Percentiles rank a stretch among this genome's conserved stretches.
These are phyloP conservation scores for Podila clonocystis DNA, from an alignment of 192 early-diverging fungal species.

Conservation along the genomic window DNA sequence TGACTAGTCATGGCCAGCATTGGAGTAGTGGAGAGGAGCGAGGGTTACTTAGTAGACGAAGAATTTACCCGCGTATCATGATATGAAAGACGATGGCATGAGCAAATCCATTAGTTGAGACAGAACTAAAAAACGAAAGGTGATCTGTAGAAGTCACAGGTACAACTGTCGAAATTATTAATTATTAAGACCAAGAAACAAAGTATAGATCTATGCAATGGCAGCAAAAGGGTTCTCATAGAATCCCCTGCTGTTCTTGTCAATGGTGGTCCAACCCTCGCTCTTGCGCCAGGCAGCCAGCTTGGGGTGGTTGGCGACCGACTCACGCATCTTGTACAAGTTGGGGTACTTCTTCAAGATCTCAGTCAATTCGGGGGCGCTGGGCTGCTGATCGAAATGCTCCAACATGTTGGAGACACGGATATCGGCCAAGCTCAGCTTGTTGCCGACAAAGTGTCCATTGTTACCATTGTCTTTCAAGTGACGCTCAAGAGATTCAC, in stretches of 20 bases:
- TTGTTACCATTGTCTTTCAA: slow-evolving; percentile 1
- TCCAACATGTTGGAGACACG: background rate
- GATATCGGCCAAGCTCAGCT: slow-evolving; percentile 5
- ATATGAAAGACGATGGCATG: too few species aligned
- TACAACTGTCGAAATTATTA: background rate
- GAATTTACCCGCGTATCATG: too few species aligned
- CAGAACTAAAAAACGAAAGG: too few species aligned
- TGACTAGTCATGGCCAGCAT: too few species aligned
- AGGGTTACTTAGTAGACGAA: too few species aligned
- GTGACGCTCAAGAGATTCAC: background rate
- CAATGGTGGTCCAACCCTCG: background rate
- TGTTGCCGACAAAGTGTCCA: slow-evolving; percentile 4
- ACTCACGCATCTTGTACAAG: slow-evolving; percentile 16
- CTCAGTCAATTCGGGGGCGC: background rate
- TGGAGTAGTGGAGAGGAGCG: background rate
- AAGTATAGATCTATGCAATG: background rate
- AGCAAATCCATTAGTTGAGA: too few species aligned
- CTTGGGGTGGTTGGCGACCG: slow-evolving; percentile 29
- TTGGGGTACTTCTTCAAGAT: slow-evolving; percentile 15
- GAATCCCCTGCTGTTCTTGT: background rate
- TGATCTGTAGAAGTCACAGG: background rate
- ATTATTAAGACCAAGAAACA: background rate
- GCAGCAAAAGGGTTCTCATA: slow-evolving; percentile 16
- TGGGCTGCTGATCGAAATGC: slow-evolving; percentile 5
- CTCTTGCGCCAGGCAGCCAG: slow-evolving; percentile 25